These are phyloP conservation scores for Colletotrichum somersetense DNA, from an alignment of 2,329 filamentous ascomycete species.

Conservation along the genomic window DNA sequence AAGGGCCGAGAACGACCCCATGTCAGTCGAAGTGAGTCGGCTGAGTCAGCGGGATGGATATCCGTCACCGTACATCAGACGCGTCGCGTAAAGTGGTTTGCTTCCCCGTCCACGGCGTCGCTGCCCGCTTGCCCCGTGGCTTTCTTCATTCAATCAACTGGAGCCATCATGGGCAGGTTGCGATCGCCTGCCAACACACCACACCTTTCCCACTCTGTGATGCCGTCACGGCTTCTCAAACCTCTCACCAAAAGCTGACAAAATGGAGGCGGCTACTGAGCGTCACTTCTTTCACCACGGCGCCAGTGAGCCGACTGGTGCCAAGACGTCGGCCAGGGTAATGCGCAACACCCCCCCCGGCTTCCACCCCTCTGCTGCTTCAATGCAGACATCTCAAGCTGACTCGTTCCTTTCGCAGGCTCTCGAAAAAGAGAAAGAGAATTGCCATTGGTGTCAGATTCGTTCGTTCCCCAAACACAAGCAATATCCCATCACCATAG, in stretches of 20 bases:
- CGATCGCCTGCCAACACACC: not conserved
- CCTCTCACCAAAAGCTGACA: not conserved
- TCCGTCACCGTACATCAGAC: not conserved
- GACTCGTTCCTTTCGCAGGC: conserved; percentile 46
- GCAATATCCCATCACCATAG: conserved; percentile 68
- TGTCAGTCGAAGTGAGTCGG: too few species aligned
- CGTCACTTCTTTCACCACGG: conserved; percentile 66
- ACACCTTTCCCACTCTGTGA: not conserved
- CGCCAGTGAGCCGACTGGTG: conserved; percentile 14
- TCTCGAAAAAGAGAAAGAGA: conserved; percentile 53
- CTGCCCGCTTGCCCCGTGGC: not conserved
- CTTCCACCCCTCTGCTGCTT: not conserved
- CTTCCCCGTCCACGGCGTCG: not conserved
- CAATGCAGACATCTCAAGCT: not conserved
- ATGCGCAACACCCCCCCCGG: conserved; percentile 5
- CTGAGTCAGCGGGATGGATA: conserved; percentile 22
- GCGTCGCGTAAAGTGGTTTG: conserved; percentile 40
- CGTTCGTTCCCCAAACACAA: conserved; percentile 64
- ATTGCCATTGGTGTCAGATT: conserved; percentile 74
- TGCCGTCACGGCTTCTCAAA: not conserved
- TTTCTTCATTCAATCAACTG: not conserved
- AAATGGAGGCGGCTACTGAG: conserved; percentile 61
- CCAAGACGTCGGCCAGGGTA: conserved; percentile 34
- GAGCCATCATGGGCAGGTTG: not conserved
- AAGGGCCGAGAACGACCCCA: not conserved